These are phyloP conservation scores for Taphrina flavorubra DNA, from an alignment of 1,139 yeast species.

Conservation along the genomic window DNA sequence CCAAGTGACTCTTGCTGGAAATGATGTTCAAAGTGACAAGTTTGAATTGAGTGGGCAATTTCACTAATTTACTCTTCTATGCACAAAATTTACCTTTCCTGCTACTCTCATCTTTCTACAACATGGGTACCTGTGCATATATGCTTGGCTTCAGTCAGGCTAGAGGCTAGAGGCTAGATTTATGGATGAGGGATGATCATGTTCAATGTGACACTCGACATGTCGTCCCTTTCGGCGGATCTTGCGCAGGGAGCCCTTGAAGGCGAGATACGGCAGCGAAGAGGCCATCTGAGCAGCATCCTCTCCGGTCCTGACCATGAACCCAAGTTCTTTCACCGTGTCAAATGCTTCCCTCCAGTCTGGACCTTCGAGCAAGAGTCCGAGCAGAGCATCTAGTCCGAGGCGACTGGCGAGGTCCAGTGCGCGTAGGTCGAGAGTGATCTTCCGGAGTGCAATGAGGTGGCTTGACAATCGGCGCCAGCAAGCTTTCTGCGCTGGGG, in stretches of 20 bases:
- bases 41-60: no score
- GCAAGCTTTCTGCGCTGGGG: constrained; percentile 5
- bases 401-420: background rate
- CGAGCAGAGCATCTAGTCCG: constrained; percentile 8
- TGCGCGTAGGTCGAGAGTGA: constrained; percentile 7
- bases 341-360: constrained; percentile 20
- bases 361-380: constrained; percentile 18
- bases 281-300: constrained; percentile 1
- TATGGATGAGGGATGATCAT: background rate
- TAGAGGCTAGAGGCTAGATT: background rate
- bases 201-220: constrained; percentile 4
- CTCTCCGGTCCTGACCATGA: background rate
- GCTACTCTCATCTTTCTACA: no score
- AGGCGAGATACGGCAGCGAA: constrained; percentile 9
- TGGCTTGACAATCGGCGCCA: constrained; percentile 24
- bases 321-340: constrained; percentile 6
- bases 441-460: constrained; percentile 4
- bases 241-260: constrained; percentile 19
- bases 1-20: no score
- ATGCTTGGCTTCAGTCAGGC: no score
- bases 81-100: no score
- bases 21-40: no score
- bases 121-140: no score
- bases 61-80: no score
- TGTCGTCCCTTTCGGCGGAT: constrained; percentile 11